Percentiles rank a stretch among this genome's conserved stretches.
phyloP scores from a whole-genome alignment of 805 yeast species.

The Isabelozyma rhagii region DNA sequence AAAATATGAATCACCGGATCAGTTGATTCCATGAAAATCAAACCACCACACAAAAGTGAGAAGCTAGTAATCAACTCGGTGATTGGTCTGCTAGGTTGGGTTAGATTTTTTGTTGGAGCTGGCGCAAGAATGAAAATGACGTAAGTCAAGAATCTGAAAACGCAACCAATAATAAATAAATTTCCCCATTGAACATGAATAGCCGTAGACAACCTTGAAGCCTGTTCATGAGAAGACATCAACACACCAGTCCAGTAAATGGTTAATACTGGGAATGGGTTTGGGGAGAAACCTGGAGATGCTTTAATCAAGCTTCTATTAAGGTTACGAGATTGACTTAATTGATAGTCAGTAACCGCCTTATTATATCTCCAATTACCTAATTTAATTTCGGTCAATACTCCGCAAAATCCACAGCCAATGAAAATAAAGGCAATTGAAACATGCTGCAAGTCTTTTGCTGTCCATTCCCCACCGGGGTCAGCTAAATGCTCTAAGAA shows the following conservation, averaged over 20 bases:
- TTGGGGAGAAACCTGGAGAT: conserved; percentile 80
- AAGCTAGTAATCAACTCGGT: conserved; percentile 82
- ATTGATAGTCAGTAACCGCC: conserved; percentile 17
- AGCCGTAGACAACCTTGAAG: conserved; percentile 68
- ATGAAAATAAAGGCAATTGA: conserved; percentile 48
- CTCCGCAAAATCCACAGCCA: conserved; percentile 91
- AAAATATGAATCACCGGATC: conserved; percentile 80
- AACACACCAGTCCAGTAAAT: conserved; percentile 95
- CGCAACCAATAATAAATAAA: conserved; percentile 76
- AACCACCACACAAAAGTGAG: conserved; percentile 82
- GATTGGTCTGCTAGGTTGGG: conserved; percentile 58
- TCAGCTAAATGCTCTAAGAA: conserved; percentile 78
- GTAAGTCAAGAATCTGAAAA: conserved; percentile 67
- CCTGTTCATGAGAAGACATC: conserved; percentile 94
- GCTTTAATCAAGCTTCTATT: conserved; percentile 22
- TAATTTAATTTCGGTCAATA: conserved; percentile 69
- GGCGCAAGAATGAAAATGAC: conserved; percentile 47
- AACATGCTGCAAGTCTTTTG: conserved; percentile 45
- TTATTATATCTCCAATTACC: conserved; percentile 53
- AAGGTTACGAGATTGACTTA: conserved; percentile 3
- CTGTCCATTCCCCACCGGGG: conserved; percentile 79
- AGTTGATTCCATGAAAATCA: conserved; percentile 88
- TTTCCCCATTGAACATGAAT: conserved; percentile 94
- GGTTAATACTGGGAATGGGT: conserved; percentile 91
- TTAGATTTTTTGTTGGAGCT: conserved; percentile 27